Conservation (phyloP, 768 basidiomycete species). For the Termitomyces sp. region DNA sequence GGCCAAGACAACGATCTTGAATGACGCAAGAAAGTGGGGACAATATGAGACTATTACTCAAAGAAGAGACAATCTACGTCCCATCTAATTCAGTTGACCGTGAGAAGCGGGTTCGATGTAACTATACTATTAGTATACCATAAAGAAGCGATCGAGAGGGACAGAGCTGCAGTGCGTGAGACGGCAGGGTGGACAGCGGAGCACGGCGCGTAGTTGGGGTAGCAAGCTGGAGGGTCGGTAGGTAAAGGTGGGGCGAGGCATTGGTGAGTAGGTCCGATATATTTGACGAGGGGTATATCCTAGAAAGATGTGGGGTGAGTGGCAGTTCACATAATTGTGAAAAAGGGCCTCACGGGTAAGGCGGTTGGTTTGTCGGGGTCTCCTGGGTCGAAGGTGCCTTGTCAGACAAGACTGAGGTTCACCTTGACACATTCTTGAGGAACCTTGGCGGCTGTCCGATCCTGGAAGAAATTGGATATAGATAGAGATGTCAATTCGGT, state of each 20-base stretch:
- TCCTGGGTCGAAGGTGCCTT: constrained; percentile 50
- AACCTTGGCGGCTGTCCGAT: constrained; percentile 67
- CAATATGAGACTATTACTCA: too few relatives aligned
- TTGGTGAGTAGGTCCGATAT: constrained; percentile 39
- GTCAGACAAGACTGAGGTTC: constrained; percentile 57
- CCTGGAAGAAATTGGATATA: constrained; percentile 39
- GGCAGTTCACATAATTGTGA: too few relatives aligned
- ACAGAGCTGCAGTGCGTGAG: constrained; percentile 57
- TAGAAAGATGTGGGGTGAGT: constrained; percentile 5
- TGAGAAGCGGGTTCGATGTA: too few relatives aligned
- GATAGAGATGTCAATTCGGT: background rate
- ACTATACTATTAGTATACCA: too few relatives aligned
- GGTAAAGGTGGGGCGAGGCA: constrained; percentile 27
- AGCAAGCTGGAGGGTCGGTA: constrained; percentile 25
- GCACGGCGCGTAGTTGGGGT: constrained; percentile 59
- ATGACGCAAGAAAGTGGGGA: too few relatives aligned
- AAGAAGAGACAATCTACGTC: too few relatives aligned
- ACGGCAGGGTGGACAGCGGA: constrained; percentile 73
- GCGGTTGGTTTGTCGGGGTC: constrained; percentile 53
- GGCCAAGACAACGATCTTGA: too few relatives aligned
- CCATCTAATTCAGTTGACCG: too few relatives aligned
- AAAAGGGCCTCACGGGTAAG: constrained; percentile 33
- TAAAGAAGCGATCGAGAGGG: constrained; percentile 67
- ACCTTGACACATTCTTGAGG: constrained; percentile 55
- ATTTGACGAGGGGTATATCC: constrained; percentile 57